Evolutionary conservation across 1,284 basidiomycete genomes (phyloP).

Genomic region (Entoloma clypeatum): DNA sequence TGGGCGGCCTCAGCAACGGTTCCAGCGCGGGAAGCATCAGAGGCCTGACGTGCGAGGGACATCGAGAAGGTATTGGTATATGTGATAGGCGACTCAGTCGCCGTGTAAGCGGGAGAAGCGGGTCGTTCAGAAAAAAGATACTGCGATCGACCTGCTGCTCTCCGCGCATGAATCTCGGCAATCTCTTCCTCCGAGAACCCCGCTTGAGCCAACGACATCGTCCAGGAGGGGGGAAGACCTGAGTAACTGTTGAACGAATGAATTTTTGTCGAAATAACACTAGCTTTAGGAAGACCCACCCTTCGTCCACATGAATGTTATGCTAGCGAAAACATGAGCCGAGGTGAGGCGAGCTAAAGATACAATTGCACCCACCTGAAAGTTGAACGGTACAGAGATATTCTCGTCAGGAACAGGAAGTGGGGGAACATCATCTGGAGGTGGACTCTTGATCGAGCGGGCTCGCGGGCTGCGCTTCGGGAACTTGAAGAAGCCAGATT

Average conservation of each 20-base stretch:
- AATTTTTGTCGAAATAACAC: not conserved
- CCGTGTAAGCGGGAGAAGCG: conserved; percentile 30
- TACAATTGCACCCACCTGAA: conserved; percentile 49
- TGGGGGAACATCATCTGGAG: conserved; percentile 21
- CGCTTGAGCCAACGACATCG: conserved; percentile 50
- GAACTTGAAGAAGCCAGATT: conserved; percentile 47
- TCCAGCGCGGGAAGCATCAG: conserved; percentile 26
- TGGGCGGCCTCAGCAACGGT: conserved; percentile 17
- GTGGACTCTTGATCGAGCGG: conserved; percentile 24
- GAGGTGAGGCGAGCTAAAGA: conserved; percentile 8
- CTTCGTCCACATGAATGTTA: conserved; percentile 76
- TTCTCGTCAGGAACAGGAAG: conserved; percentile 49
- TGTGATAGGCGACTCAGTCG: conserved; percentile 27
- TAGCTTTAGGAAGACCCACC: conserved; percentile 37
- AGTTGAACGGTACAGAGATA: conserved; percentile 70
- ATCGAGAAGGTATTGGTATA: conserved; percentile 39
- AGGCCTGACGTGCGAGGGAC: conserved; percentile 38
- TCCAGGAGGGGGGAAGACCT: conserved; percentile 74
- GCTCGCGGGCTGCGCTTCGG: conserved; percentile 37
- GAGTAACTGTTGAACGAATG: conserved; percentile 40
- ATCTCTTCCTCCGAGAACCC: conserved; percentile 71
- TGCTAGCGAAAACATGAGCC: conserved; percentile 42
- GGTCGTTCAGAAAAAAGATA: conserved; percentile 31
- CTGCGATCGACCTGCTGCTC: conserved; percentile 35
- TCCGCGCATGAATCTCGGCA: conserved; percentile 51